Evolutionary conservation across 2,329 filamentous ascomycete species (phyloP).

Genomic region (Colletotrichum sp.): DNA sequence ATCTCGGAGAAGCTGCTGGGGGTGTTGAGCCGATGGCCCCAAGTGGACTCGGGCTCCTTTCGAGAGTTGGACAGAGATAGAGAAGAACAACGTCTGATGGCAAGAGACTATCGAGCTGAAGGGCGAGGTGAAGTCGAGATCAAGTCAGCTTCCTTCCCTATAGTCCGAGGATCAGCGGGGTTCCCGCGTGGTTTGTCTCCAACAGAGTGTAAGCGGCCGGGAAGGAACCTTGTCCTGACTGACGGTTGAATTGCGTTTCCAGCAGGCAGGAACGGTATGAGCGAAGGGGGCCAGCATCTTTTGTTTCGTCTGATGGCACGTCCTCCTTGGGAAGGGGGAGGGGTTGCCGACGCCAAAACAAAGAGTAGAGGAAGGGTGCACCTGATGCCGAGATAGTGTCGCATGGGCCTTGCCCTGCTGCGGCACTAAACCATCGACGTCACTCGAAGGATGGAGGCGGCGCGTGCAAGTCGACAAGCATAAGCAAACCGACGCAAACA

Average conservation of each 20-base stretch:
- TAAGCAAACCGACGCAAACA: not conserved
- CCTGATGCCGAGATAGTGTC: constrained; percentile 6
- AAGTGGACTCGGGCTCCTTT: not conserved
- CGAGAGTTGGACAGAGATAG: not conserved
- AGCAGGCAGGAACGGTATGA: not conserved
- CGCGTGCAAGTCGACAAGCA: not conserved
- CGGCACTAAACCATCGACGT: not conserved
- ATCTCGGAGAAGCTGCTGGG: not conserved
- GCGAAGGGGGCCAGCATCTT: not conserved
- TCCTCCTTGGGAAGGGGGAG: not conserved
- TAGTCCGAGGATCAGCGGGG: constrained; percentile 1
- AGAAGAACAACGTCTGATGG: not conserved
- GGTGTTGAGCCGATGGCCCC: not conserved
- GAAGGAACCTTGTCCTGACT: not conserved
- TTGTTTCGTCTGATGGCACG: constrained; percentile 18
- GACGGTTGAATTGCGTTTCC: not conserved
- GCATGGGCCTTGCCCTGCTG: not conserved
- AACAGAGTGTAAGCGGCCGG: not conserved
- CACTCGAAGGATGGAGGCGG: not conserved
- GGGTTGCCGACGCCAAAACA: not conserved
- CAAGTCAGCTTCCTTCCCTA: constrained; percentile 10
- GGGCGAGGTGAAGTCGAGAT: not conserved
- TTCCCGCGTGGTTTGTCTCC: not conserved
- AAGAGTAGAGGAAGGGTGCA: not conserved
- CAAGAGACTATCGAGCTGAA: not conserved